Base-by-base conservation (phyloP, 2,329 filamentous ascomycete genomes). In the Cercospora beticola region DNA sequence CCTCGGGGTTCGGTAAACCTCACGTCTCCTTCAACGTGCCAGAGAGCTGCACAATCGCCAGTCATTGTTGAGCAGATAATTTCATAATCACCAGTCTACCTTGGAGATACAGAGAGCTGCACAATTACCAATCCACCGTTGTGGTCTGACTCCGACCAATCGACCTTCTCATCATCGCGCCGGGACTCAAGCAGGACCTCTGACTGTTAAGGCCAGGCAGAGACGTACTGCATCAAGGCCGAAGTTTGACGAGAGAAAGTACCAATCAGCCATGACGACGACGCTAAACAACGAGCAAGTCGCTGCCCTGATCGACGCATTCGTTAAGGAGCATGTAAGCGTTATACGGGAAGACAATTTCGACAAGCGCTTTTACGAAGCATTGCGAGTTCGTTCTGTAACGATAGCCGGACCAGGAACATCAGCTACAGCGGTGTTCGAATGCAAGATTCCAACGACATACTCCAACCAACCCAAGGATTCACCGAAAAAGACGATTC, bases 391-490 rank as follows among this genome's bases (percentile, higher is more conserved):
- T 23, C 52, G 52, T 3, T 64, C 66, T 5, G 70, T 65, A 23
- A 67, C 57, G 10, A 23, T 71, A 10, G 60, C 68, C 52, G 57
- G 62, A 4, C 57, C 61, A 40, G 62, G 43, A 31, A 57, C 56
- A 10, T 43, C 62, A 14, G 69, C 72, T 1, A 68, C 66, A 40
- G 70, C 71, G 16, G 60, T 61, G 7, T 69, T 70, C 54, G 21
- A 12, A 18, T 66, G 71, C 67, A 68, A 60, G 28, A 67, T 73
- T 26, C 72, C 72, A 4, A 60, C 63, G 7, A 66, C 52, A 18
- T 71, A 71, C 43, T 61, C 59, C 49, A 73, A 73, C 46, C 69
- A 69, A 49, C 71, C 71, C 6, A 43, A 40, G 26, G 65, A 58
- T 23, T 62, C 46, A 62, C 18, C 46, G 14, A 65, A 36, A 5